Percentiles rank a stretch among this genome's conserved stretches.
Conservation (phyloP, 1,139 yeast genomes). For the Suhomyces wounanorum region DNA sequence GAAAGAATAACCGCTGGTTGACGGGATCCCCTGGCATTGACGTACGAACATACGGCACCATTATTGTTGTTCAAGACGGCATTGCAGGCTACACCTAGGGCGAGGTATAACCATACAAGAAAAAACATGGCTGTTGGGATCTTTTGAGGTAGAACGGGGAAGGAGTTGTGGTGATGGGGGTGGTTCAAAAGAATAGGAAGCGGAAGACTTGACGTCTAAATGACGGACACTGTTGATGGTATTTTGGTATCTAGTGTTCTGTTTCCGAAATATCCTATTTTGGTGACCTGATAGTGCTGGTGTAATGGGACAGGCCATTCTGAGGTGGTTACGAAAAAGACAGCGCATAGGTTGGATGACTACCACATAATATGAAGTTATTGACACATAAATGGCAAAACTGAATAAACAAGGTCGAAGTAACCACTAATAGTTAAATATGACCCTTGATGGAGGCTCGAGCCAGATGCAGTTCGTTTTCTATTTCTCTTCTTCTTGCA, state of each 20-base stretch:
- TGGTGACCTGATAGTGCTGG: not conserved
- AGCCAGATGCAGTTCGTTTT: too few relatives aligned
- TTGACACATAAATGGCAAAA: not conserved
- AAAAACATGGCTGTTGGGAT: not conserved
- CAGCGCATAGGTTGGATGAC: not conserved
- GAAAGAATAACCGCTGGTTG: constrained; percentile 12
- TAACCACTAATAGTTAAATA: too few relatives aligned
- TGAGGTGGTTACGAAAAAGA: not conserved
- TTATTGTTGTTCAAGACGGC: not conserved
- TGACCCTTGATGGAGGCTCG: too few relatives aligned
- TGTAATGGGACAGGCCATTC: not conserved
- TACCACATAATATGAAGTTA: not conserved
- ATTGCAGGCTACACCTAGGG: not conserved
- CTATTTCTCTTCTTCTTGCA: too few relatives aligned
- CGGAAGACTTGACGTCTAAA: too few relatives aligned
- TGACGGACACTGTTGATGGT: not conserved
- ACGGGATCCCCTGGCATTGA: constrained; percentile 5
- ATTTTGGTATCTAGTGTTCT: not conserved
- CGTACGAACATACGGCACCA: constrained; percentile 5
- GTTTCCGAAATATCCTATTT: not conserved
- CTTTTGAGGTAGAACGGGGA: not conserved
- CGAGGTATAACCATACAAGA: not conserved
- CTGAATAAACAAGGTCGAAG: too few relatives aligned
- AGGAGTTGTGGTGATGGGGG: not conserved
- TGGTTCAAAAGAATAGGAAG: not conserved